These are phyloP conservation scores for Groenewaldozyma auringiensis DNA, from an alignment of 1,139 yeast species.

Conservation along the genomic window DNA sequence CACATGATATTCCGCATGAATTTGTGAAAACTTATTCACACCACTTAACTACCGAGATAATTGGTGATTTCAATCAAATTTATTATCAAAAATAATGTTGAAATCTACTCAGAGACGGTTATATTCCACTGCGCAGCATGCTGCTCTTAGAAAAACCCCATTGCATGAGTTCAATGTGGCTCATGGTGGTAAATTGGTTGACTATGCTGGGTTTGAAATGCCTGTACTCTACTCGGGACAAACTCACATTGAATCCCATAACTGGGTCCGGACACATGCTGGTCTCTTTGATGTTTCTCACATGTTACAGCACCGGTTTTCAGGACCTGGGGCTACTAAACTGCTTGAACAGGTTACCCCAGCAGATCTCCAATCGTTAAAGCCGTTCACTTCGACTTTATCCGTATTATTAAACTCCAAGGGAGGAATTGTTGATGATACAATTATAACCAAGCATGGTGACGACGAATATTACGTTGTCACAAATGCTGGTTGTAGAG, in stretches of 20 bases:
- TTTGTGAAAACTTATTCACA: too few relatives aligned
- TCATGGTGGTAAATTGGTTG: constrained; percentile 85
- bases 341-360: constrained; percentile 80
- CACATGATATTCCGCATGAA: too few relatives aligned
- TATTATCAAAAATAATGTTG: too few relatives aligned
- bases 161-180: constrained; percentile 70
- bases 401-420: constrained; percentile 66
- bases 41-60: too few relatives aligned
- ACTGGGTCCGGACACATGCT: constrained; percentile 82
- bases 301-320: constrained; percentile 82
- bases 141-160: constrained; percentile 54
- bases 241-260: constrained; percentile 84
- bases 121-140: constrained; percentile 10
- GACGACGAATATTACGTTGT: constrained; percentile 79
- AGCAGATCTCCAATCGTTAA: constrained; percentile 56
- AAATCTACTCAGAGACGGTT: neutral
- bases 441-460: constrained; percentile 78
- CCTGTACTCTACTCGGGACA: constrained; percentile 81
- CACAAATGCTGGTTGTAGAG: constrained; percentile 95
- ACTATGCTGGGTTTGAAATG: constrained; percentile 92
- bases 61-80: too few relatives aligned
- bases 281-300: constrained; percentile 96
- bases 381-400: constrained; percentile 57
- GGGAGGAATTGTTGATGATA: constrained; percentile 83
- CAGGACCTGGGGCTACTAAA: constrained; percentile 60